Conservation (phyloP, 495 filamentous ascomycete genomes). For the Glonium stellatum region DNA sequence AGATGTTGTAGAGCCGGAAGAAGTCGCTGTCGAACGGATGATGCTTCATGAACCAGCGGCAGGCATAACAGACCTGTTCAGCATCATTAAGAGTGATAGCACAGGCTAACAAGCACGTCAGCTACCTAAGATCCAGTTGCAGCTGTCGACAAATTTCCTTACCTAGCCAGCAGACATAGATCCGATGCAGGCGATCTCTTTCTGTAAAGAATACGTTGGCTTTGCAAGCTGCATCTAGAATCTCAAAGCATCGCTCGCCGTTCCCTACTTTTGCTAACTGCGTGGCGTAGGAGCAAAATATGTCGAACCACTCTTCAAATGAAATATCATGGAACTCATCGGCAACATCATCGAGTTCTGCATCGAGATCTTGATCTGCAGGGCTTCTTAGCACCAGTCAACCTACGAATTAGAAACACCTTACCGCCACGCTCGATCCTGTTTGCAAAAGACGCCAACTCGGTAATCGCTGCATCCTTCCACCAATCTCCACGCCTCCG, state of each 20-base stretch:
- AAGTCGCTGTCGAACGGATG: constrained; percentile 78
- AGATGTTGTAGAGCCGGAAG: constrained; percentile 69
- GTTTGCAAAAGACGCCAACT: neutral
- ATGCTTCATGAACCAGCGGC: constrained; percentile 79
- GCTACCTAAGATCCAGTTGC: constrained; percentile 18
- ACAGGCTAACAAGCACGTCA: constrained; percentile 50
- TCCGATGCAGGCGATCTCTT: constrained; percentile 48
- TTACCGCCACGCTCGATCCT: neutral
- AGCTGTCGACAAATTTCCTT: constrained; percentile 39
- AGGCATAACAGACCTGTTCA: constrained; percentile 56
- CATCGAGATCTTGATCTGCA: neutral
- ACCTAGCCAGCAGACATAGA: constrained; percentile 69
- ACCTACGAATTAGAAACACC: neutral
- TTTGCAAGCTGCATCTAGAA: constrained; percentile 64
- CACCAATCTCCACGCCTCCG: neutral
- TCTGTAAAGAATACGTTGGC: constrained; percentile 72
- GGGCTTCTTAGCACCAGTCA: neutral
- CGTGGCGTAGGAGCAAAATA: constrained; percentile 83
- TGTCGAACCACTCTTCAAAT: constrained; percentile 77
- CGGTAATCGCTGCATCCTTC: neutral
- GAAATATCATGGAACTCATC: constrained; percentile 68
- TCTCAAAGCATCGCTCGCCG: constrained; percentile 63
- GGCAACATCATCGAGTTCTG: neutral
- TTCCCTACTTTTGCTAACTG: constrained; percentile 55
- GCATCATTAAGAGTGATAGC: constrained; percentile 75